Conservation (phyloP, 225 moss, liverwort and hornwort species). For the Bryum argenteum region DNA sequence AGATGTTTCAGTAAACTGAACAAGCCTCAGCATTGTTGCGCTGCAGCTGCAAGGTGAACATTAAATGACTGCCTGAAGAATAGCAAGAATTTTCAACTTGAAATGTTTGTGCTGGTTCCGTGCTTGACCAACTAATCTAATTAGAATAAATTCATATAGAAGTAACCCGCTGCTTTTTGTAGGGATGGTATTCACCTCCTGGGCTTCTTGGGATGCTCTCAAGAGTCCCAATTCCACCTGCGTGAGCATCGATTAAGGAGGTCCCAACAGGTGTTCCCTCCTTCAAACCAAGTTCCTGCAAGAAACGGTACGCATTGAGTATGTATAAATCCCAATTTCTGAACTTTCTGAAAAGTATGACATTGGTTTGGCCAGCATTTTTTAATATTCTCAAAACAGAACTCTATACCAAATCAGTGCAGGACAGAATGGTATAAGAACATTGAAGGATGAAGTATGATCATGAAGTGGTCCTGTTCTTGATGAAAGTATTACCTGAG, state of each 20-base stretch:
- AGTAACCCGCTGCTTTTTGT: background rate
- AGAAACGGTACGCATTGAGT: slow-evolving; percentile 25
- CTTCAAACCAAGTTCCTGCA: slow-evolving; percentile 93
- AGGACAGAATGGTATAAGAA: slow-evolving; percentile 11
- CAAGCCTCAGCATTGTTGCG: slow-evolving; percentile 11
- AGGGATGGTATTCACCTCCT: slow-evolving; percentile 30
- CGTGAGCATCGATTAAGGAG: slow-evolving; percentile 93
- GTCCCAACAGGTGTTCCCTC: slow-evolving; percentile 94
- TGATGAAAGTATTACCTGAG: slow-evolving; percentile 57
- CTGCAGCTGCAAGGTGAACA: slow-evolving; percentile 14
- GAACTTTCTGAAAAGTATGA: slow-evolving; percentile 12
- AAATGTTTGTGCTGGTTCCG: background rate
- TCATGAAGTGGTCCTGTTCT: slow-evolving; percentile 6
- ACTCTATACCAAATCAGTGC: slow-evolving; percentile 10
- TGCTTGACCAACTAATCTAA: background rate
- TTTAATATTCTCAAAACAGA: background rate
- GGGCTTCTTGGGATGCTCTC: slow-evolving; percentile 76
- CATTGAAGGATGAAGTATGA: slow-evolving; percentile 16
- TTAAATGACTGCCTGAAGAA: background rate
- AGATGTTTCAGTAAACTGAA: slow-evolving; percentile 22
- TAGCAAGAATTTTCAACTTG: slow-evolving; percentile 3
- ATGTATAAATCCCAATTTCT: slow-evolving; percentile 15
- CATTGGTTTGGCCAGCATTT: background rate
- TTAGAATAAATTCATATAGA: background rate
- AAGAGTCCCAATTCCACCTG: slow-evolving; percentile 94